Evolutionary conservation across 108 stramenopile genomes (phyloP).

Genomic region (Stephanodiscus triporus): DNA sequence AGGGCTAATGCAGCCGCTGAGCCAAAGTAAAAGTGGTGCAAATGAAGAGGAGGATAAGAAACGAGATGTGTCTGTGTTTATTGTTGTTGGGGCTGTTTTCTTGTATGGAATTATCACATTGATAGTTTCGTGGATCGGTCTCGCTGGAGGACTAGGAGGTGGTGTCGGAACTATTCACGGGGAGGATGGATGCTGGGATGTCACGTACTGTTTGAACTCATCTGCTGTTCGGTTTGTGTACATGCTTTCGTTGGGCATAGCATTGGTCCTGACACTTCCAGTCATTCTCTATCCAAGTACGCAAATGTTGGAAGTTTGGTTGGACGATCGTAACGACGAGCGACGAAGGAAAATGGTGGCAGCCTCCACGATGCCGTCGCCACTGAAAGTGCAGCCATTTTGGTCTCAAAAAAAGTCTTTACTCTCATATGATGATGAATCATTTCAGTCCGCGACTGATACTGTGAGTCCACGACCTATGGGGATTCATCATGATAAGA

Average conservation of each 20-base stretch:
- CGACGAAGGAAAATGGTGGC: slow-evolving; percentile 28
- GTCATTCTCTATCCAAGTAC: slow-evolving; percentile 57
- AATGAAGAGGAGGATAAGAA: slow-evolving; percentile 2
- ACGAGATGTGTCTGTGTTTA: slow-evolving; percentile 27
- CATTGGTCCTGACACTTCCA: slow-evolving; percentile 50
- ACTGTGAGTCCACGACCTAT: not conserved
- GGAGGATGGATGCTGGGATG: slow-evolving; percentile 44
- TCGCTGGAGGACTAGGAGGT: slow-evolving; percentile 52
- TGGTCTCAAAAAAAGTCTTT: not conserved
- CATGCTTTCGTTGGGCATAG: slow-evolving; percentile 49
- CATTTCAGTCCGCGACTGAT: not conserved
- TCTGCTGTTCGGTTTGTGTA: slow-evolving; percentile 39
- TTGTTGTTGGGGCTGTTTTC: slow-evolving; percentile 46
- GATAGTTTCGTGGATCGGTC: slow-evolving; percentile 46
- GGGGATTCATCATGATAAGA: not conserved
- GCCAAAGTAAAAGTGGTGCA: not conserved
- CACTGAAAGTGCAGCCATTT: not conserved
- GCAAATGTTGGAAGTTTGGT: slow-evolving; percentile 51
- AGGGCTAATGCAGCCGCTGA: not conserved
- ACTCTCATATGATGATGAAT: slow-evolving; percentile 10
- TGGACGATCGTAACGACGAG: slow-evolving; percentile 47
- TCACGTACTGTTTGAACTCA: slow-evolving; percentile 48
- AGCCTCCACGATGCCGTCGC: slow-evolving; percentile 4
- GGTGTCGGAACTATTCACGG: slow-evolving; percentile 49
- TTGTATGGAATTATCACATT: slow-evolving; percentile 47